Conservation (phyloP, 208 protist species). For the Trypanosomatidae sp. region DNA sequence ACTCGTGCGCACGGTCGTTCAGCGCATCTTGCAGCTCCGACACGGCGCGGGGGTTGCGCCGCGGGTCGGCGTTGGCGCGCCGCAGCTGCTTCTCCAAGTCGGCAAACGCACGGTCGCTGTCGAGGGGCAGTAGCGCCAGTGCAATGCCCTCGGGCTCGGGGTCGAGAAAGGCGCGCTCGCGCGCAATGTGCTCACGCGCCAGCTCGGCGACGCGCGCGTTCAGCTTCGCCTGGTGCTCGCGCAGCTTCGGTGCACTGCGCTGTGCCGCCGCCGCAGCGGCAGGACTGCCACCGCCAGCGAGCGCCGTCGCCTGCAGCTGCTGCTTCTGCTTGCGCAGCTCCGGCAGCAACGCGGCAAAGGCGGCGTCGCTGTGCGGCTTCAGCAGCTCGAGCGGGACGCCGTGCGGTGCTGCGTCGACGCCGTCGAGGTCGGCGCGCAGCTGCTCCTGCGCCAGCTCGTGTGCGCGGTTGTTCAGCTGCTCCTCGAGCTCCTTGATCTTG, state of each 20-base stretch:
- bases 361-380: slow-evolving; percentile 37
- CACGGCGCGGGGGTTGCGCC: slow-evolving; percentile 31
- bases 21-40: slow-evolving; percentile 28
- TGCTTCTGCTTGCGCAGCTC: slow-evolving; percentile 56
- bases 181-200: slow-evolving; percentile 26
- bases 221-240: slow-evolving; percentile 30
- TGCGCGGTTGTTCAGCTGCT: slow-evolving; percentile 42
- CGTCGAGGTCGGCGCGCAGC: slow-evolving; percentile 34
- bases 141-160: slow-evolving; percentile 47
- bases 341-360: slow-evolving; percentile 31
- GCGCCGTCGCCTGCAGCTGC: slow-evolving; percentile 10
- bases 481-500: slow-evolving; percentile 44
- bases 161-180: slow-evolving; percentile 49
- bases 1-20: slow-evolving; percentile 44
- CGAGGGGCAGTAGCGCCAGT: slow-evolving; percentile 39
- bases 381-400: slow-evolving; percentile 46
- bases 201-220: slow-evolving; percentile 32
- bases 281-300: too few species aligned
- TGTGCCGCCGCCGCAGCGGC: too few species aligned
- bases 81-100: slow-evolving; percentile 55
- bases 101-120: slow-evolving; percentile 42
- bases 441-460: slow-evolving; percentile 40
- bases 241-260: slow-evolving; percentile 26
- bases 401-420: slow-evolving; percentile 30
- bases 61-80: slow-evolving; percentile 23